Evolutionary conservation across 345 rosid genomes (phyloP).

Genomic region (Citropsis articulata): DNA sequence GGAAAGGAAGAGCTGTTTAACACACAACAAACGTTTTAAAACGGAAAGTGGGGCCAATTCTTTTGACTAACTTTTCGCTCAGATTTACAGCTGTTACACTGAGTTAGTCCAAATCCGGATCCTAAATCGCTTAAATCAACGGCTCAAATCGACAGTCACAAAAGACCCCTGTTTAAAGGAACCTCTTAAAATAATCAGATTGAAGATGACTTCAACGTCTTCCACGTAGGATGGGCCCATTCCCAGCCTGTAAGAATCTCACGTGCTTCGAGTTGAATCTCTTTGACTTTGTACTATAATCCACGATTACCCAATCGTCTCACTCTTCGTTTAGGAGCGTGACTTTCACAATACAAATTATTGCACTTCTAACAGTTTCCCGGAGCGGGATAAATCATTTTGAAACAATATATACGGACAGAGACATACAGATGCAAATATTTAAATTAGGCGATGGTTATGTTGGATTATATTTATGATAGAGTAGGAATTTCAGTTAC

Average conservation of each 20-base stretch:
- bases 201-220: slow-evolving; percentile 31
- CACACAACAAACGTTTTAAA: slow-evolving; percentile 38
- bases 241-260: slow-evolving; percentile 64
- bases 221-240: slow-evolving; percentile 51
- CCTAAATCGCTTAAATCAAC: slow-evolving; percentile 29
- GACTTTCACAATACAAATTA: slow-evolving; percentile 1
- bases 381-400: not conserved
- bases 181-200: slow-evolving; percentile 13
- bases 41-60: slow-evolving; percentile 29
- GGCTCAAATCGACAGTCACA: slow-evolving; percentile 25
- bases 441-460: too few relatives aligned
- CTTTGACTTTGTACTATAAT: slow-evolving; percentile 29
- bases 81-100: slow-evolving; percentile 40
- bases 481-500: too few relatives aligned
- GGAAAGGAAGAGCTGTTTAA: slow-evolving; percentile 44
- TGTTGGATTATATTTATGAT: too few relatives aligned
- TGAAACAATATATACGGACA: too few relatives aligned
- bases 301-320: not conserved
- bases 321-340: slow-evolving; percentile 22
- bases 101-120: slow-evolving; percentile 25
- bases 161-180: not conserved
- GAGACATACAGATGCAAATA: too few relatives aligned
- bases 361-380: not conserved
- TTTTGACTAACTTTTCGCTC: slow-evolving; percentile 29
- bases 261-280: slow-evolving; percentile 46